phyloP scores from a whole-genome alignment of 225 moss, liverwort and hornwort species.

The Anthoceros angustus region DNA sequence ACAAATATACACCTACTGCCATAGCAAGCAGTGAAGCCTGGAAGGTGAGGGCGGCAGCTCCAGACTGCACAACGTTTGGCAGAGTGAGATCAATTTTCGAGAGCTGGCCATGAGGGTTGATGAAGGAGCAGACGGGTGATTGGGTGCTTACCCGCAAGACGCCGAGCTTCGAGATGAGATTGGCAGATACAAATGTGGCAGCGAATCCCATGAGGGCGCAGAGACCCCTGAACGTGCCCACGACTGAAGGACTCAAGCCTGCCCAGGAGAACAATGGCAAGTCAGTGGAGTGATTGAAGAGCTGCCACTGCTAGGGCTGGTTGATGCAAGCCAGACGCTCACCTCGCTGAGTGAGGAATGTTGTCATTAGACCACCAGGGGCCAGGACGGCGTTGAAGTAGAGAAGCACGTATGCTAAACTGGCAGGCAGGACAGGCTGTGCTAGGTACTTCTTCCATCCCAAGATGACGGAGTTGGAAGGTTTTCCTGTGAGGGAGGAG shows the following conservation, averaged over 20 bases:
- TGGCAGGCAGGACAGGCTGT: constrained; percentile 67
- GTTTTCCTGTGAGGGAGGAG: constrained; percentile 15
- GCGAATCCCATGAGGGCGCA: constrained; percentile 67
- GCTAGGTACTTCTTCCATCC: constrained; percentile 66
- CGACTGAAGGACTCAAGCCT: constrained; percentile 55
- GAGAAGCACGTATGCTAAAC: constrained; percentile 61
- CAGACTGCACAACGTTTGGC: constrained; percentile 26
- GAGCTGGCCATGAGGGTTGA: not conserved
- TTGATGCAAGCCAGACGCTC: not conserved
- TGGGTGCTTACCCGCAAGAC: constrained; percentile 39
- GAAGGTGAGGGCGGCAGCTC: constrained; percentile 57
- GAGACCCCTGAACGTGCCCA: constrained; percentile 60
- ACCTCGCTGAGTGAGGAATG: constrained; percentile 62
- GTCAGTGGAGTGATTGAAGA: not conserved
- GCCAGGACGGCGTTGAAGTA: constrained; percentile 72
- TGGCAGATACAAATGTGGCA: constrained; percentile 57
- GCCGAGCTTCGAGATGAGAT: constrained; percentile 54
- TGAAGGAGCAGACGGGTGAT: not conserved
- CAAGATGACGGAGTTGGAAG: constrained; percentile 32
- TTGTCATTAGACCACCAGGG: constrained; percentile 40
- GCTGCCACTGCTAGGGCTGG: no score
- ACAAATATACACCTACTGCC: constrained; percentile 47
- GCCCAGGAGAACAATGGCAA: constrained; percentile 9
- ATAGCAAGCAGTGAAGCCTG: constrained; percentile 48
- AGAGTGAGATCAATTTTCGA: not conserved